These are phyloP conservation scores for Tetracladium setigerum DNA, from an alignment of 495 filamentous ascomycete species.

Conservation along the genomic window DNA sequence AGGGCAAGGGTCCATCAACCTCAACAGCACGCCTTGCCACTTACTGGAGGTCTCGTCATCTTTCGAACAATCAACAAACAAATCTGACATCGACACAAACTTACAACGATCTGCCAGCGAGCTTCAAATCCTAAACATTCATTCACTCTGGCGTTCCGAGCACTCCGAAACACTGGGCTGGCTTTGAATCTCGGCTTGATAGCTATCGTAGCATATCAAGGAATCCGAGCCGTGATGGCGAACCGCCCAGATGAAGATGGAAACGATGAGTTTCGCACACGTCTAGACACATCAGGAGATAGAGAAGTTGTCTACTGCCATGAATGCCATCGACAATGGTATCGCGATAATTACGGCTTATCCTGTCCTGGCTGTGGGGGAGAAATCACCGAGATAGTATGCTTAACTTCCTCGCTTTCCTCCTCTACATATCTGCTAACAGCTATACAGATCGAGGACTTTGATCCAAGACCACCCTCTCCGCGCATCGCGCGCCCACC, in stretches of 20 bases:
- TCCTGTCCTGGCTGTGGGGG: conserved; percentile 68
- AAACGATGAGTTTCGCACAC: background rate
- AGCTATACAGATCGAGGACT: conserved; percentile 26
- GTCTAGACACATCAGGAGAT: conserved; percentile 32
- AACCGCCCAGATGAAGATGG: conserved; percentile 10
- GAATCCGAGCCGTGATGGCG: conserved; percentile 32
- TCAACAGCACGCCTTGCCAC: too few relatives aligned
- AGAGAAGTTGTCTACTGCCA: conserved; percentile 79
- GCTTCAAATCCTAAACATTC: background rate
- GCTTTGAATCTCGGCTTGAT: conserved; percentile 40
- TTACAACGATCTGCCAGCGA: background rate
- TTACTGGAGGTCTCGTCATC: too few relatives aligned
- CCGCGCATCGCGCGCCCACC: conserved; percentile 11
- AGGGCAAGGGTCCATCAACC: too few relatives aligned
- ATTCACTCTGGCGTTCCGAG: conserved; percentile 38
- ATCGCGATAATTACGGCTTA: conserved; percentile 55
- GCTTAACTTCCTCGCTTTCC: conserved; percentile 22
- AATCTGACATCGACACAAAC: background rate
- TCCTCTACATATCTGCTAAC: conserved; percentile 16
- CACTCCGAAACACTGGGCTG: conserved; percentile 38
- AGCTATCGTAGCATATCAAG: conserved; percentile 38
- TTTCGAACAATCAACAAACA: too few relatives aligned
- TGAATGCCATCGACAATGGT: conserved; percentile 72
- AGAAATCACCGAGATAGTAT: conserved; percentile 81
- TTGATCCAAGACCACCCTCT: conserved; percentile 37